Evolutionary conservation across 306 rosid species (phyloP).

Genomic region (Casuarina equisetifolia): DNA sequence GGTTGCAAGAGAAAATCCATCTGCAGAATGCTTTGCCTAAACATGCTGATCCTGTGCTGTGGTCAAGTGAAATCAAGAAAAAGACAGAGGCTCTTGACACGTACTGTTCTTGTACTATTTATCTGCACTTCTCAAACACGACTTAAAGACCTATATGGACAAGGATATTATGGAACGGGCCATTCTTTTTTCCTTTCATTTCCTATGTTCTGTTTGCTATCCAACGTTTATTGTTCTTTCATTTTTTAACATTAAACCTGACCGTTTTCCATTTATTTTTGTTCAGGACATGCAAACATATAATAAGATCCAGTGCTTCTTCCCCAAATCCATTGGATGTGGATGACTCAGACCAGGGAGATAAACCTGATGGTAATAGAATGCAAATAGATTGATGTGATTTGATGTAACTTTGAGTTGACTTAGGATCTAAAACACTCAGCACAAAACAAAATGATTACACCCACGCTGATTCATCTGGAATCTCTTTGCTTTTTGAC

Average conservation of each 20-base stretch:
- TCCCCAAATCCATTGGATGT: not conserved
- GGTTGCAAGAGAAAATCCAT: not conserved
- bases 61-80: constrained; percentile 1
- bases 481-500: not conserved
- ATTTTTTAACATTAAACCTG: not conserved
- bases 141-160: not conserved
- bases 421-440: not conserved
- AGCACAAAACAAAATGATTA: not conserved
- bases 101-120: not conserved
- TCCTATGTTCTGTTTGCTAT: not conserved
- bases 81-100: constrained; percentile 1
- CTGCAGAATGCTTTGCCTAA: constrained; percentile 6
- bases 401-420: not conserved
- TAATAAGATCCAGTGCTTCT: not conserved
- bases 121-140: not conserved
- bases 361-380: not conserved
- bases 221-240: not conserved
- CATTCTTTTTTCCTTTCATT: not conserved
- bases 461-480: not conserved
- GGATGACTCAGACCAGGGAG: not conserved
- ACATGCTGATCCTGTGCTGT: not conserved
- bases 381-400: constrained; percentile 1
- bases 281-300: constrained; percentile 5
- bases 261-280: not conserved
- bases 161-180: not conserved